Evolutionary conservation across 169 alveolate species (phyloP).

Genomic region (Theileria equi): DNA sequence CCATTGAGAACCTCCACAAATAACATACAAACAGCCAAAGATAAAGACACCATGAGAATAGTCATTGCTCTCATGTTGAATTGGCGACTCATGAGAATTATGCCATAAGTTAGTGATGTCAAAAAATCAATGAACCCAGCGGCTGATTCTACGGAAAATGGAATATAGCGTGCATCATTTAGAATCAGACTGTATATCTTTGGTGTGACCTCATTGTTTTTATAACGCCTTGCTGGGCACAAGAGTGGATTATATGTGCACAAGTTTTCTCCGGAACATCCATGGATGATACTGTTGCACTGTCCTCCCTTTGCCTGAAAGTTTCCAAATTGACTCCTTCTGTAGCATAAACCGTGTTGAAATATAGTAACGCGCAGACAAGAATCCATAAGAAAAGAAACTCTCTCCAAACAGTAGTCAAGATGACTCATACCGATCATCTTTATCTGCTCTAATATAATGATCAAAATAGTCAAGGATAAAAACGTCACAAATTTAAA

Average conservation of each 20-base stretch:
- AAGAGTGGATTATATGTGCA: conserved; percentile 35
- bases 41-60: conserved; percentile 5
- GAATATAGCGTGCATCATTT: conserved; percentile 21
- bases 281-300: background rate
- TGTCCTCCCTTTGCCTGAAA: background rate
- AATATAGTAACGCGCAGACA: conserved; percentile 51
- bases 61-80: conserved; percentile 9
- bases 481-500: too few species aligned
- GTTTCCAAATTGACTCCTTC: conserved; percentile 6
- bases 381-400: too few species aligned
- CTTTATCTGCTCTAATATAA: too few species aligned
- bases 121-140: conserved; percentile 11
- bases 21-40: background rate
- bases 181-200: conserved; percentile 27
- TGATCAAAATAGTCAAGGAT: too few species aligned
- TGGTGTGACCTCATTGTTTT: conserved; percentile 46
- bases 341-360: conserved; percentile 53
- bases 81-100: conserved; percentile 6
- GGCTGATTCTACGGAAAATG: conserved; percentile 25
- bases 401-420: too few species aligned
- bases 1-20: conserved; percentile 27
- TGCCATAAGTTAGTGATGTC: conserved; percentile 6
- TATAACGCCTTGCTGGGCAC: conserved; percentile 49
- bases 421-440: too few species aligned
- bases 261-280: background rate